Evolutionary conservation across 2,329 filamentous ascomycete species (phyloP), one percentile per base, ranked within the genome.

Genomic region (Thielaviopsis populi): DNA sequence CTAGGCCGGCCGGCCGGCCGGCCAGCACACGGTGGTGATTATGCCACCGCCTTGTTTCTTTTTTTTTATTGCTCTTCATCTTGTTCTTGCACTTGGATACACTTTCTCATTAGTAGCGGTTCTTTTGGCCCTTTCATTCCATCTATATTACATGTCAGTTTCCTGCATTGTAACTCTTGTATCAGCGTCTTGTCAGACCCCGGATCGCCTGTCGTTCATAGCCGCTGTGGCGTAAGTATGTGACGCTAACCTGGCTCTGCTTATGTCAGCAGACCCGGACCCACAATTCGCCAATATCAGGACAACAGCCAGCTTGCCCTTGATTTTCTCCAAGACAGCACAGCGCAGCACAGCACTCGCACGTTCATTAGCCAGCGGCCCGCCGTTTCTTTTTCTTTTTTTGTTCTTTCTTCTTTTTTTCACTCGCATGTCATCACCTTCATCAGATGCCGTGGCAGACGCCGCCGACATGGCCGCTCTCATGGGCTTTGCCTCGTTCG

Each of bases 401-500:
- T n/a, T n/a, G n/a, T n/a, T n/a, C n/a, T n/a, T n/a, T n/a, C n/a
- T n/a, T n/a, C n/a, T n/a, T n/a, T n/a, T n/a, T n/a, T n/a, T n/a
- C n/a, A n/a, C n/a, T 1, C 10, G 27, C 8, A 59, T 61, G 59
- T 53, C 59, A 7, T 58, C 53, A 27, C 53, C 50, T 6, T 42
- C 61, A 10, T 11, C 37, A n/a, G 70, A 71, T 22, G 77, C 80
- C 59, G 74, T 80, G 58, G 74, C 75, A 48, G 80, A 81, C 62
- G 74, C 80, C 58, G 74, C 75, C 50, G 80, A 81, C 62, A 83
- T 89, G 72, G 84, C 84, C 24, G 80, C 81, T 50, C 79, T 81
- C 58, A 86, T 91, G 84, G 88, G 88, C 67, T 91, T 91, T 73
- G 80, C 84, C 8, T 80, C 82, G 65, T 91, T 91, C 70, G 87